Base-by-base conservation (phyloP, 148 eudicot species). In the Limonium bicolor region DNA sequence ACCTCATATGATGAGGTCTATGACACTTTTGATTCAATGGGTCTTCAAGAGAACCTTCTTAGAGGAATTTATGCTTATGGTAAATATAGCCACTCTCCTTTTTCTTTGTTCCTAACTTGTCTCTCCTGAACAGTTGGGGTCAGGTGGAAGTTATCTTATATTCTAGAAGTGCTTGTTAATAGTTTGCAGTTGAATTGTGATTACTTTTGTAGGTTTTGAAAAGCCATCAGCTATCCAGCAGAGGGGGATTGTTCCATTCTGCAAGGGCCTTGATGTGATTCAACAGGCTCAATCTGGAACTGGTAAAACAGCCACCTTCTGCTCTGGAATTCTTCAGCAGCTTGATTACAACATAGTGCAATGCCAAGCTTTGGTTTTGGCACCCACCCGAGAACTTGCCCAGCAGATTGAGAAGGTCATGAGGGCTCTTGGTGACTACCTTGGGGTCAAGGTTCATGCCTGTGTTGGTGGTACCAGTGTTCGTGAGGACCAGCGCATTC, bases 221-320 rank as follows among this genome's bases (percentile, higher is more conserved):
- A 70, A 65, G 27, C 75, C 75, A 13, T 70, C 75, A 7, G 70
- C 70, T 36, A 70, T 70, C 27, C 75, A 70, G 43, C 70, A 70
- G 48, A 64, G 75, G 51, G 75, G 75, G 11, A 70, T 70, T 21
- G 70, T 60, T 48, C 75, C 75, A 6, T 70, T 70, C 37, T 55
- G 63, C 51, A 65, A 64, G 30, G 75, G 70, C 4, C 67, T 70
- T 37, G 75, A 70, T 56, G 75, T 70, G 3, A 70, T 65, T 28
- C 75, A 69, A 31, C 74, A 69, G 36, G 74, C 74, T 11, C 70
- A 69, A 26, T 64, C 70, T 12, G 74, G 74, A 46, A 60, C 74
- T 13, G 74, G 74, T 19, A 64, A 69, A 45, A 64, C 70, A n/a
- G 66, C 70, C 13, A 69, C 74, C 27, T 69, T 64, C 36, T 69